Evolutionary conservation across 176 grass and related monocot genomes (phyloP).

Genomic region (Dactylis glomerata): DNA sequence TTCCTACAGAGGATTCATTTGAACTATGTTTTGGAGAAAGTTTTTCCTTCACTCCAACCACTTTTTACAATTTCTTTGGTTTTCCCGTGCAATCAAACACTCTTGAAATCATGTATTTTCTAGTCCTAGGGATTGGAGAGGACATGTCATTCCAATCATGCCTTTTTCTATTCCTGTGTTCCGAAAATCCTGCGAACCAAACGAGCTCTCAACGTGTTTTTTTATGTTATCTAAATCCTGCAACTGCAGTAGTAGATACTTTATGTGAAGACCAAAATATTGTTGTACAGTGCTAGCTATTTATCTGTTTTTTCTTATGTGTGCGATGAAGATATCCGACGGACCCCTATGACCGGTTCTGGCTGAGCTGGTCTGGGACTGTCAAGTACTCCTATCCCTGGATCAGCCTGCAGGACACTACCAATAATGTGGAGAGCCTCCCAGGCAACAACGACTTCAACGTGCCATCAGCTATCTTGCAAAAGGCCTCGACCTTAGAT

Average conservation of each 20-base stretch:
- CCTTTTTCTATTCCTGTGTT: too few relatives aligned
- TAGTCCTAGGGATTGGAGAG: too few relatives aligned
- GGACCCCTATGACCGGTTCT: not conserved
- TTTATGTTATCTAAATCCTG: too few relatives aligned
- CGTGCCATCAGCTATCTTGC: not conserved
- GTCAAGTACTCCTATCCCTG: not conserved
- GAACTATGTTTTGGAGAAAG: too few relatives aligned
- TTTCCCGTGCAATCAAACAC: too few relatives aligned
- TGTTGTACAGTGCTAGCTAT: not conserved
- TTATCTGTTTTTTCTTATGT: not conserved
- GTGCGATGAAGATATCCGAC: not conserved
- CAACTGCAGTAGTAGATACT: not conserved
- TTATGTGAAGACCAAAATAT: not conserved
- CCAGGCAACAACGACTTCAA: not conserved
- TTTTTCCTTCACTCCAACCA: too few relatives aligned
- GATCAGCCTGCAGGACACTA: not conserved
- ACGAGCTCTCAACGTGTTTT: too few relatives aligned
- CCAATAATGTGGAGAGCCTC: fast-evolving
- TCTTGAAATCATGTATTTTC: too few relatives aligned
- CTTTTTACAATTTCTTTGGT: too few relatives aligned
- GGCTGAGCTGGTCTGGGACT: not conserved
- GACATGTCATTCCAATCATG: too few relatives aligned
- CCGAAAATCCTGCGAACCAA: too few relatives aligned
- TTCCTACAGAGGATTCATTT: too few relatives aligned
- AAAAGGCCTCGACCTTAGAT: not conserved